phyloP scores from a whole-genome alignment of 352 stramenopile species.

The Globisporangium perplexum region DNA sequence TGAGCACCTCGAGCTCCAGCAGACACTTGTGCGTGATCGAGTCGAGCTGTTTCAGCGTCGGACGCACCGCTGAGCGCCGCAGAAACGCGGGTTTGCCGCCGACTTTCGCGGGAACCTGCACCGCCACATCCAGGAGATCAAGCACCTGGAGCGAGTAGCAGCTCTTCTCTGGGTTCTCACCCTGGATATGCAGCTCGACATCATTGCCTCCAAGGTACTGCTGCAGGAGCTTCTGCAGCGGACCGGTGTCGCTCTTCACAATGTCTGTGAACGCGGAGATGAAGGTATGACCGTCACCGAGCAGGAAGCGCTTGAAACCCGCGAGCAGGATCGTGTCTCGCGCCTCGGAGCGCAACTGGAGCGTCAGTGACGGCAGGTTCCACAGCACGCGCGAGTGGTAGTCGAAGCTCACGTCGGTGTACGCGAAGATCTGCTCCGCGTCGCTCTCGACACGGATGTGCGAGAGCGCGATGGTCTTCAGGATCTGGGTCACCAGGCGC shows the following conservation, averaged over 20 bases:
- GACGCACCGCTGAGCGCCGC: conserved; percentile 49
- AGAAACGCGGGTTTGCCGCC: conserved; percentile 66
- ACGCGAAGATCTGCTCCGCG: conserved; percentile 61
- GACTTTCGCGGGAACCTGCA: conserved; percentile 63
- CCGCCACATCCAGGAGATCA: conserved; percentile 49
- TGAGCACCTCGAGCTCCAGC: conserved; percentile 57
- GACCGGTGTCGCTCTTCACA: conserved; percentile 51
- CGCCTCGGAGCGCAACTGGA: conserved; percentile 35
- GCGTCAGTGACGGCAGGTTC: conserved; percentile 67
- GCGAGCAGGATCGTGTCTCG: conserved; percentile 49
- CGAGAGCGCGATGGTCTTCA: conserved; percentile 72
- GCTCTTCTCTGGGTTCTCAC: conserved; percentile 32
- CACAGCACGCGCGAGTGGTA: conserved; percentile 58
- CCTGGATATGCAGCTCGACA: conserved; percentile 48
- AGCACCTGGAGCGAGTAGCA: conserved; percentile 74
- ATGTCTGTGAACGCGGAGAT: conserved; percentile 75
- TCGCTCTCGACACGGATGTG: conserved; percentile 63
- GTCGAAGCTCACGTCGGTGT: conserved; percentile 72
- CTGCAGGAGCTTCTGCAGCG: conserved; percentile 61
- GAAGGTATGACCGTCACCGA: conserved; percentile 66
- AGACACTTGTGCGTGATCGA: conserved; percentile 68
- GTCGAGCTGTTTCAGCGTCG: conserved; percentile 67
- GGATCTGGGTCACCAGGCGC: conserved; percentile 46
- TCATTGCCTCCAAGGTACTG: conserved; percentile 66
- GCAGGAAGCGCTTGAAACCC: conserved; percentile 63